phyloP scores from a whole-genome alignment of 2,329 filamentous ascomycete genomes.

The Phoma sp. region DNA sequence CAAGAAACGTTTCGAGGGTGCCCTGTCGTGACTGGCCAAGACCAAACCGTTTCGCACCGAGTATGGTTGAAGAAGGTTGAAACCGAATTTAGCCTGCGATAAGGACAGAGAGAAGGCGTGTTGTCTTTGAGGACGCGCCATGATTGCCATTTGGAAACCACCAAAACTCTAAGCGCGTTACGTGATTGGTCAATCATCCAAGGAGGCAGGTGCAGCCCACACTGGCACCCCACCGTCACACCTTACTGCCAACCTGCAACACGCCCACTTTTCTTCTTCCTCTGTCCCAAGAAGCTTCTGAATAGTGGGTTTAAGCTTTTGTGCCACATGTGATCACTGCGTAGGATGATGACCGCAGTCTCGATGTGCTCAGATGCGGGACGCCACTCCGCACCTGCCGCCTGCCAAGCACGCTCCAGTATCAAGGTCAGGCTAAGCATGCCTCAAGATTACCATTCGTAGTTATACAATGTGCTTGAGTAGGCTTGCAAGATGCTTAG shows the following conservation, averaged over 20 bases:
- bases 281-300: slow-evolving; percentile 1
- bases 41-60: slow-evolving; percentile 33
- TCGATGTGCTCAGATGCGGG: neutral
- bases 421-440: slow-evolving; percentile 29
- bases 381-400: slow-evolving; percentile 15
- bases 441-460: slow-evolving; percentile 2
- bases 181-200: slow-evolving; percentile 2
- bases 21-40: slow-evolving; percentile 38
- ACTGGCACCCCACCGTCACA: slow-evolving; percentile 7
- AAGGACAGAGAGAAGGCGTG: slow-evolving; percentile 16
- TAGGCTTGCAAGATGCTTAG: slow-evolving; percentile 29
- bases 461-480: slow-evolving; percentile 14
- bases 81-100: slow-evolving; percentile 27
- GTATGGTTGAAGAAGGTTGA: slow-evolving; percentile 31
- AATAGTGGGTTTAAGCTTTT: slow-evolving; percentile 12
- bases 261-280: slow-evolving; percentile 8
- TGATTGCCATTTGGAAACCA: neutral
- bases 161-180: neutral
- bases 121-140: slow-evolving; percentile 18
- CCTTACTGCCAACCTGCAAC: slow-evolving; percentile 15
- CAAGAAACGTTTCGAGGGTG: slow-evolving; percentile 29
- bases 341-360: neutral
- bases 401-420: slow-evolving; percentile 26
- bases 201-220: slow-evolving; percentile 5
- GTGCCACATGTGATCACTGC: neutral